phyloP scores from a whole-genome alignment of 1,139 yeast species.

The Yarrowia galli region DNA sequence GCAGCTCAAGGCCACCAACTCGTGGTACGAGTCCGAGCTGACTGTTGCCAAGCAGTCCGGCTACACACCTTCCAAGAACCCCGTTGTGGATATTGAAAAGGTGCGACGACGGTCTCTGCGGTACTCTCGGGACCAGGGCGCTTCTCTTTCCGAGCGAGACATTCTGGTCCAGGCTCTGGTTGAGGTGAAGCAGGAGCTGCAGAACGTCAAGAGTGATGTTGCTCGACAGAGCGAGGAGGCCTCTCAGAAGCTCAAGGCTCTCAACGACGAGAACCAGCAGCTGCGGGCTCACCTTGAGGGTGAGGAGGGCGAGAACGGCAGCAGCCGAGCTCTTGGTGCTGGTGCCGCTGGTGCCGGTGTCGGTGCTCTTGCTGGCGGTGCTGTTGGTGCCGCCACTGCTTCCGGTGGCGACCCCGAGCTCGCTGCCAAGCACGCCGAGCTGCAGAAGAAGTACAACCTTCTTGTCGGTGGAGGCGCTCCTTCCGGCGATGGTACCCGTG shows the following conservation, averaged over 20 bases:
- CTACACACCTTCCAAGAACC: slow-evolving; percentile 46
- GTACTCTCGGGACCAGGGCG: slow-evolving; percentile 46
- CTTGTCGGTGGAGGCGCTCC: neutral
- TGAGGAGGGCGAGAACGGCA: neutral
- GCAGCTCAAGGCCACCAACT: slow-evolving; percentile 49
- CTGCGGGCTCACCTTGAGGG: slow-evolving; percentile 40
- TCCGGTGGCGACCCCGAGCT: slow-evolving; percentile 13
- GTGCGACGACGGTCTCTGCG: slow-evolving; percentile 48
- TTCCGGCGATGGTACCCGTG: slow-evolving; percentile 18
- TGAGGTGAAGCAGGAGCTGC: slow-evolving; percentile 51
- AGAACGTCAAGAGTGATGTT: slow-evolving; percentile 48
- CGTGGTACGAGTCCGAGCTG: slow-evolving; percentile 50
- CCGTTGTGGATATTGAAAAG: slow-evolving; percentile 48
- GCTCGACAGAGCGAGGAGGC: slow-evolving; percentile 50
- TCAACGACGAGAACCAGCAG: slow-evolving; percentile 46
- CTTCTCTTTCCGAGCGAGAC: slow-evolving; percentile 46
- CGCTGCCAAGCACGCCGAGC: slow-evolving; percentile 19
- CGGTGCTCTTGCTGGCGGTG: slow-evolving; percentile 26
- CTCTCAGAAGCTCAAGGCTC: slow-evolving; percentile 46
- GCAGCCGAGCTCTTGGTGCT: slow-evolving; percentile 30
- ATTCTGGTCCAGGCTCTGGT: slow-evolving; percentile 48
- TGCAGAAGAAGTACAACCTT: slow-evolving; percentile 32
- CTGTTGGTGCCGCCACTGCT: slow-evolving; percentile 6
- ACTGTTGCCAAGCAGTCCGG: slow-evolving; percentile 48
- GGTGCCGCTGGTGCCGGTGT: slow-evolving; percentile 39